Evolutionary conservation across 352 stramenopile species (phyloP), one percentile per base, ranked within the genome.

Genomic region (Pythium biforme): DNA sequence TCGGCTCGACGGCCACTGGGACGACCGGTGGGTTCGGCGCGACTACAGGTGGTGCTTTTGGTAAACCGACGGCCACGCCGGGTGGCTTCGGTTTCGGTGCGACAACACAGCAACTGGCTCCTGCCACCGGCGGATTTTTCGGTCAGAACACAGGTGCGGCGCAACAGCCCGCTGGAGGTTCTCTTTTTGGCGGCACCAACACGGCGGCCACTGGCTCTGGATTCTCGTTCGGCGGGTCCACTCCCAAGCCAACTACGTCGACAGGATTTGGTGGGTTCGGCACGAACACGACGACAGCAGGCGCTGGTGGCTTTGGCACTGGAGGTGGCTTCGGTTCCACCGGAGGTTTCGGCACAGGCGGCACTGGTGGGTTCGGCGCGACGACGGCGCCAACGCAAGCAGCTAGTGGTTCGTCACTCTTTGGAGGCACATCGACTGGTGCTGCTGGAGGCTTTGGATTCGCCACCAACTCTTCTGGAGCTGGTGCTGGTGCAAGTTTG

Each of bases 71-170:
- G 4, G 46, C 8, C 3, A 22, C 40, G 8, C 41, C 45, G 41
- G 49, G 58, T 9, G 53, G 52, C 4, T 69, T 64, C 31, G 62
- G 52, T 3, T 74, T 71, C 41, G 66, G 66, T 11, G 48, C 27
- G n/a, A 51, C 71, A 53, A 41, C 53, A 19, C 31, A 58, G 10
- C 41, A 74, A 39, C 54, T 75, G 11, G 66, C 78, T 10, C 67
- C 69, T 37, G 60, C 74, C 39, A 69, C 73, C 5, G 72, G 72
- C 27, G 64, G 70, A 9, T 83, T 83, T 39, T 83, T 84, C 59
- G 75, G 73, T 43, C 45, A 66, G 47, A 52, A 58, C 29, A 65
- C 45, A 8, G 29, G 49, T 43, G 41, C 51, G 4, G 29, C 59
- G 66, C 26, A 79, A 59, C 62, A 72, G 33, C 67, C 66, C 43